Base-by-base conservation (phyloP, 192 early-diverging fungal genomes). In the Podila clonocystis region DNA sequence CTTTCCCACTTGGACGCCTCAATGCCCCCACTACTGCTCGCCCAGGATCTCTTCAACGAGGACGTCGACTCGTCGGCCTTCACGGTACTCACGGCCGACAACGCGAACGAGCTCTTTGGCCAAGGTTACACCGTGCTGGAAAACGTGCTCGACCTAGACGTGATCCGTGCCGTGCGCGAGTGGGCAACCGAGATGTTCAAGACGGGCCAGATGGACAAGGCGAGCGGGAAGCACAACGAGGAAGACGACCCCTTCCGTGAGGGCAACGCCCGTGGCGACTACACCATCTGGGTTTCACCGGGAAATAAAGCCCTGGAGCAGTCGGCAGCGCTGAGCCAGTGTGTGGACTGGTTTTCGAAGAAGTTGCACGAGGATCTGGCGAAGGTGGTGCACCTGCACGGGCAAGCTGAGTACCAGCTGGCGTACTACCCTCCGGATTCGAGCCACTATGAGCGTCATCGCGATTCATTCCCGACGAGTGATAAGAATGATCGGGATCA, bases 401-500 rank as follows among this genome's bases (percentile, higher is more conserved):
- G 85, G 20, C 72, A 82, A 15, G 84, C 78, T 9, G 87, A 88
- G 62, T 88, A 86, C 55, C 87, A 88, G 28, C 45, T 88, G 41
- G 82, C 82, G 5, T 85, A 85, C 45, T 88, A 86, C 57, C 87
- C 83, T 45, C 77, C 85, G 26, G 70, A 83, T 17, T 74, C 79
- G 12, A 85, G 82, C 29, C 80, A 80, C 19, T 88, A 88, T 68
- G 85, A 88, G 66, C 61, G 84, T 19, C 90, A 91, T 58, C 71
- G 90, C 20, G 90, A 91, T 63, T 88, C 88, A 0, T 86, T 91
- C 59, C 90, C 90, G 17, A 85, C 77, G 12, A 84, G 85, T 24
- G 86, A 89, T 62, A 70, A 55, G 4, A 73, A 63, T 0, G 90
- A 91, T 62, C 41, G 59, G 13, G 80, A 85, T 19, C 90, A 91